A percentile compares a stretch with the other conserved stretches of the same genome.
Evolutionary conservation across 345 rosid genomes (phyloP).

Genomic region (Camelina neglecta): DNA sequence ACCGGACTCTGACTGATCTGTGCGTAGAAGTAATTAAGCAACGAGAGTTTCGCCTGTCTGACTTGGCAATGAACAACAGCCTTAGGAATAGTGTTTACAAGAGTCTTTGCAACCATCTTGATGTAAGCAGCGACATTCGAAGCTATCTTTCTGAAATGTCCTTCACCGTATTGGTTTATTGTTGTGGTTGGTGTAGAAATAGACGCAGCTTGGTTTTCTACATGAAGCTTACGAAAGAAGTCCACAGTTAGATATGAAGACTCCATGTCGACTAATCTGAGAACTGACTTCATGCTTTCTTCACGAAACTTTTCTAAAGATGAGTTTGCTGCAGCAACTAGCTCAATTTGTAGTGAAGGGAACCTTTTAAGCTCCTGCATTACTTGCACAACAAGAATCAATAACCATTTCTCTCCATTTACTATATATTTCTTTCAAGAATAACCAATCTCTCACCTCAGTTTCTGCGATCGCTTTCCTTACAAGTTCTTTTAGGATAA

Average conservation of each 20-base stretch:
- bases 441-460: conserved; percentile 53
- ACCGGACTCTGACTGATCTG: conserved; percentile 73
- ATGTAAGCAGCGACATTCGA: conserved; percentile 68
- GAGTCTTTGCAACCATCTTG: conserved; percentile 73
- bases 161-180: conserved; percentile 57
- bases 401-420: neutral
- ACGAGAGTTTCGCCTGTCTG: conserved; percentile 66
- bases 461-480: conserved; percentile 75
- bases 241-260: conserved; percentile 80
- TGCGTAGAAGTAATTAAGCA: conserved; percentile 67
- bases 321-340: conserved; percentile 63
- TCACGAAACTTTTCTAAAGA: conserved; percentile 75
- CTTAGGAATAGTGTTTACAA: conserved; percentile 70
- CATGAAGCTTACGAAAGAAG: conserved; percentile 72
- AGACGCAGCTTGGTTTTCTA: conserved; percentile 51
- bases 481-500: conserved; percentile 75
- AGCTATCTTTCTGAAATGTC: conserved; percentile 74
- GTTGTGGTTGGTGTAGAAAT: conserved; percentile 24
- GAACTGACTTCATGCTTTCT: conserved; percentile 64
- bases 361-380: conserved; percentile 74
- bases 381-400: conserved; percentile 15
- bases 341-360: conserved; percentile 73
- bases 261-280: conserved; percentile 82
- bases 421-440: neutral
- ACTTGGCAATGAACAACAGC: conserved; percentile 84